Conservation (phyloP, 768 basidiomycete genomes). For the Boletus tomentosulus region DNA sequence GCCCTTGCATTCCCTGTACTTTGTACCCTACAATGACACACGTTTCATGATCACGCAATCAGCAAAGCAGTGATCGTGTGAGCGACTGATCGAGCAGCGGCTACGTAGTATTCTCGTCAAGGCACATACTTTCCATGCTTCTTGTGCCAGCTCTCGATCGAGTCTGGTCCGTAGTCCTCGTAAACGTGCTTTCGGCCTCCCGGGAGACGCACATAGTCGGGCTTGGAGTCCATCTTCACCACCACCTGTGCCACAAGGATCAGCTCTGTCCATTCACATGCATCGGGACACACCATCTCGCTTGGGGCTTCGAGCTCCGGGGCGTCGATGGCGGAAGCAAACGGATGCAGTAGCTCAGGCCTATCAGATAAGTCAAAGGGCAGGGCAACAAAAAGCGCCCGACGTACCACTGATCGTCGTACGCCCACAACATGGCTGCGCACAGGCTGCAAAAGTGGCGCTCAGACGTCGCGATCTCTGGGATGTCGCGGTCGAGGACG, state of each 20-base stretch:
- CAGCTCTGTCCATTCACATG: neutral
- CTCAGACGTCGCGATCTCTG: slow-evolving; percentile 48
- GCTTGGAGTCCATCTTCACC: slow-evolving; percentile 47
- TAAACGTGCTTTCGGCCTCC: slow-evolving; percentile 51
- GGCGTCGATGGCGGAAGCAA: slow-evolving; percentile 62
- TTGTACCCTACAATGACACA: slow-evolving; percentile 1
- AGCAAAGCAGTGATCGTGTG: too few species aligned
- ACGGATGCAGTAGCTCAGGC: slow-evolving; percentile 64
- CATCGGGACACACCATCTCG: slow-evolving; percentile 37
- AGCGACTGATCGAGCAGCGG: too few species aligned
- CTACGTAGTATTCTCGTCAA: neutral
- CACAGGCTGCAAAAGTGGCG: slow-evolving; percentile 62
- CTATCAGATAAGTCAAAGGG: slow-evolving; percentile 11
- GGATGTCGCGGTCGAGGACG: slow-evolving; percentile 52
- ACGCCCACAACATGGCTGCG: slow-evolving; percentile 65
- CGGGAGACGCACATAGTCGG: slow-evolving; percentile 58
- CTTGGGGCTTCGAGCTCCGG: slow-evolving; percentile 51
- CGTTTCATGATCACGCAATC: neutral
- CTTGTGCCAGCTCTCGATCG: slow-evolving; percentile 61
- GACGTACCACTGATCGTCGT: slow-evolving; percentile 49
- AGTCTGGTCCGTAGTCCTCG: slow-evolving; percentile 39
- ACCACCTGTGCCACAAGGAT: slow-evolving; percentile 36
- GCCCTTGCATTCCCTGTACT: slow-evolving; percentile 9
- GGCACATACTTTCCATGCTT: slow-evolving; percentile 40
- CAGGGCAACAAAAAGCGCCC: too few species aligned